These are phyloP conservation scores for Colletotrichum simmondsii DNA, from an alignment of 2,329 filamentous ascomycete genomes.

Conservation along the genomic window DNA sequence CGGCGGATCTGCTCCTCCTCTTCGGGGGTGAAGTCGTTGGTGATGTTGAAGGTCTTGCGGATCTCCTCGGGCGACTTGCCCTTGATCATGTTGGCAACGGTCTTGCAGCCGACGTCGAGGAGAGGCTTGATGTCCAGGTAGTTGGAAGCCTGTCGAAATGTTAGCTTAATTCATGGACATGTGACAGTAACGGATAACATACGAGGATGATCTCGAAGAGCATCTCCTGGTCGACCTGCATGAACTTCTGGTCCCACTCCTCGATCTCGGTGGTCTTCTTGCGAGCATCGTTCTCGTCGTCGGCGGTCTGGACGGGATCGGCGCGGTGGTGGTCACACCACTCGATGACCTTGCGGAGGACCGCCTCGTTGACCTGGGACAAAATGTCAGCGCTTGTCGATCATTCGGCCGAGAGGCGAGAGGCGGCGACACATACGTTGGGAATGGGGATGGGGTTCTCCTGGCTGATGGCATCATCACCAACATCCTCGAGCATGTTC, in stretches of 20 bases:
- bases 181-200: slow-evolving; percentile 49
- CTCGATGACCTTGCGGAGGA: slow-evolving; percentile 95
- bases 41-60: slow-evolving; percentile 99
- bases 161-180: not conserved
- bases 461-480: slow-evolving; percentile 65
- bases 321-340: slow-evolving; percentile 97
- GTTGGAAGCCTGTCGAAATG: slow-evolving; percentile 80
- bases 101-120: slow-evolving; percentile 98
- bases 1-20: slow-evolving; percentile 98
- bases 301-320: slow-evolving; percentile 83
- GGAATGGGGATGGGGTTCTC: slow-evolving; percentile 85
- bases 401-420: slow-evolving; percentile 17
- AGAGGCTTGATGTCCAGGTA: slow-evolving; percentile 99
- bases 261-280: slow-evolving; percentile 99
- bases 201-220: slow-evolving; percentile 98
- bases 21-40: slow-evolving; percentile 98
- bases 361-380: slow-evolving; percentile 84
- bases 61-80: slow-evolving; percentile 99
- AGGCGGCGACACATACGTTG: slow-evolving; percentile 66
- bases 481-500: slow-evolving; percentile 97
- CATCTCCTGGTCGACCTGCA: slow-evolving; percentile 99
- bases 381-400: slow-evolving; percentile 26
- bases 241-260: slow-evolving; percentile 99
- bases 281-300: slow-evolving; percentile 92
- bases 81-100: slow-evolving; percentile 99